Base-by-base conservation (phyloP, 2,329 filamentous ascomycete genomes). In the Trichoderma lentiforme region DNA sequence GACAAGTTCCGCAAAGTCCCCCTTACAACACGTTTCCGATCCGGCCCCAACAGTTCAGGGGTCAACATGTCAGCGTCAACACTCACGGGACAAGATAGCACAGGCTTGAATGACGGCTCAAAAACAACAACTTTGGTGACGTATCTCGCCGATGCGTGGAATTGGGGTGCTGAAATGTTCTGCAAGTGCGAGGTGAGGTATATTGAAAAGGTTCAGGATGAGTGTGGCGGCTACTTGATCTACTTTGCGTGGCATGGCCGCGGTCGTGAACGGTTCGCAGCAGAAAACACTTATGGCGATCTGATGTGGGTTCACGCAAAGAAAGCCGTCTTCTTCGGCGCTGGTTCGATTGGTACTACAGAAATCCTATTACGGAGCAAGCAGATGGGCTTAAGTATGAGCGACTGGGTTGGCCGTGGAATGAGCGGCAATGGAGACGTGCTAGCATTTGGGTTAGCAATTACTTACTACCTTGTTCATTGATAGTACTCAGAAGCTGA, bases 131-230 rank as follows among this genome's bases (percentile, higher is more conserved):
- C 88, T 0, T 82, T 90, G 1, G 88, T 91, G 47, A 92, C 90
- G 0, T 92, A 92, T 75, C 81, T 92, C 8, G 85, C 88, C 8
- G 90, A 92, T 78, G 90, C 91, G 2, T 92, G 90, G 90, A 91
- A 91, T 76, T 91, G 89, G 89, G 91, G 90, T 9, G 89, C 90
- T 14, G 90, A 92, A 76, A 88, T 92, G 79, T 92, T 92, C 74
- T 92, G 90, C 79, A 86, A 90, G 75, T 90, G 89, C 73, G 89
- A 92, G 78, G 90, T 92, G 2, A 84, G 88, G 58, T 87, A 91
- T 76, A 82, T 92, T 65, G 85, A 87, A 70, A 86, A 89, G 77
- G 84, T 85, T 56, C 82, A 82, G 1, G 77, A 79, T 14, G 61
- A 36, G 0, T 80, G 81, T 14, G 72, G 85, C 15, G 90, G 90